Base-by-base conservation (phyloP, 768 basidiomycete species). In the Suillus hirtellus region DNA sequence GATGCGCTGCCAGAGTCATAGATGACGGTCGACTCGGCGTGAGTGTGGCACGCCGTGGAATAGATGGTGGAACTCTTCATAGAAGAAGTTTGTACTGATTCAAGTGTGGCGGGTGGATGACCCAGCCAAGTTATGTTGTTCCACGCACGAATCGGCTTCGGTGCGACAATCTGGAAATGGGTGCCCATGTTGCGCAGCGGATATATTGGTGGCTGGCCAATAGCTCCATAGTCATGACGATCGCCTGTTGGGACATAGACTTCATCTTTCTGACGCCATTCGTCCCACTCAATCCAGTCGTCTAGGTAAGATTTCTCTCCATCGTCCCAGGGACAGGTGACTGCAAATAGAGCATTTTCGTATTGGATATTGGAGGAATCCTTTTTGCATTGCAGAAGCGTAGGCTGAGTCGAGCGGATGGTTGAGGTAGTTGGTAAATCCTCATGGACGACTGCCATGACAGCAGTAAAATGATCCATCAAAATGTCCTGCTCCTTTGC, bases 171-270 rank as follows among this genome's bases (percentile, higher is more conserved):
- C 52, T 53, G 31, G 19, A 53, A 53, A 35, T 35, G 19, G 34
- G 52, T 53, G 11, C 52, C 52, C 52, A 53, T 53, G 5, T 53
- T 53, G 52, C 52, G 52, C 34, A 11, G 19, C 34, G 52, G 52
- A 53, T 53, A 53, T 14, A 53, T 12, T 5, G 6, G 15, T n/a
- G 19, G 34, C 19, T 53, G 11, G 34, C 52, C 52, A n/a, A 53
- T 35, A n/a, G 52, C 52, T 35, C 52, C 52, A 19, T 35, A 53
- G 19, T 53, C 3, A 3, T 35, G 52, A n/a, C 12, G 52, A 12
- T 53, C 19, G 52, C 19, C 34, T 12, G 34, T 53, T 35, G 52
- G 52, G 19, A 53, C n/a, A 53, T 35, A 5, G 7, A 53, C 19
- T 53, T 53, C 52, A 17, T 34, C 52, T 35, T 35, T 34, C 52